Conservation (phyloP, 2,329 filamentous ascomycete species). For the Lojkania enalia region DNA sequence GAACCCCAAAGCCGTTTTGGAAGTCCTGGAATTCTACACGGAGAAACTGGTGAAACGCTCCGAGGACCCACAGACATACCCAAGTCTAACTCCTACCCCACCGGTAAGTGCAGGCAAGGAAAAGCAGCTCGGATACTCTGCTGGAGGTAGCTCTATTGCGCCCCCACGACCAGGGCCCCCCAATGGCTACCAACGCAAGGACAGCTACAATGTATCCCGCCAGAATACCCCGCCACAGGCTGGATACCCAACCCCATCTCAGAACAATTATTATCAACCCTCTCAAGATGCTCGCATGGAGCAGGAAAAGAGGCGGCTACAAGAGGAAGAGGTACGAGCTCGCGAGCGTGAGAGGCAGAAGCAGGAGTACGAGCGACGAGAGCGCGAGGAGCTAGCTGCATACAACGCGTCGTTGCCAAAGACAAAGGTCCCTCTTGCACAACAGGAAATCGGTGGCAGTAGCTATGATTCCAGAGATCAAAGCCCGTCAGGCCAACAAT, state of each 20-base stretch:
- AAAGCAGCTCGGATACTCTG: conserved; percentile 54
- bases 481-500: conserved; percentile 54
- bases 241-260: conserved; percentile 28
- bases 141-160: conserved; percentile 51
- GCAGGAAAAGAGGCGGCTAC: conserved; percentile 43
- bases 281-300: conserved; percentile 39
- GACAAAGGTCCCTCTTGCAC: conserved; percentile 75
- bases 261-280: conserved; percentile 36
- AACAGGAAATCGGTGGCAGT: conserved; percentile 82
- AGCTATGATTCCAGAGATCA: conserved; percentile 51
- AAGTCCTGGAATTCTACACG: conserved; percentile 83
- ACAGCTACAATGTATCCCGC: conserved; percentile 48
- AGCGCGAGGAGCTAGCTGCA: conserved; percentile 74
- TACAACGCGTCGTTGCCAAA: conserved; percentile 91
- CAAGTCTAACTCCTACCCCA: conserved; percentile 69
- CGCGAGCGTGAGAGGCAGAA: conserved; percentile 46
- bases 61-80: conserved; percentile 70
- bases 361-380: conserved; percentile 50
- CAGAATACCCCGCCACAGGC: conserved; percentile 36
- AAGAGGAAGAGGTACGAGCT: conserved; percentile 46
- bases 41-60: conserved; percentile 74
- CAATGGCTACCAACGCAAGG: conserved; percentile 47
- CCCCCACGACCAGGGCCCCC: conserved; percentile 53
- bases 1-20: conserved; percentile 73
- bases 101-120: conserved; percentile 53